phyloP scores from a whole-genome alignment of 2,329 filamentous ascomycete genomes.

The Stagonosporopsis cucurbitacearum region DNA sequence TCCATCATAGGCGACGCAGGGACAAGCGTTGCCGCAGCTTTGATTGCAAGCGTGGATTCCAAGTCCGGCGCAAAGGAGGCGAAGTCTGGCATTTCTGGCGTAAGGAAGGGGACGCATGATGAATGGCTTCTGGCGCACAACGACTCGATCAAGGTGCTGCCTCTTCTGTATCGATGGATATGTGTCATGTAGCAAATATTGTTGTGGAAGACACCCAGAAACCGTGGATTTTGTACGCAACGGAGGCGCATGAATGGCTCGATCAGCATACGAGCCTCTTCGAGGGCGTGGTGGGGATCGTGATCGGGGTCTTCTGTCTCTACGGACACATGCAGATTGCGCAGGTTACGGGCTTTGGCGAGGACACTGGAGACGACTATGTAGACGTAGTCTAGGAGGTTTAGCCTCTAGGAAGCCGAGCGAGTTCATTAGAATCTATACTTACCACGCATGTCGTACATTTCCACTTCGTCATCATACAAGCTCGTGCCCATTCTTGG shows the following conservation, averaged over 20 bases:
- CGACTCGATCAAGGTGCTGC: too few species aligned
- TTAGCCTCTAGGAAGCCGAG: neutral
- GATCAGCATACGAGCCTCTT: slow-evolving; percentile 35
- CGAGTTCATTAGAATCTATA: neutral
- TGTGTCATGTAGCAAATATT: too few species aligned
- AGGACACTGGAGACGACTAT: slow-evolving; percentile 43
- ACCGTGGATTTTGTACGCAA: slow-evolving; percentile 36
- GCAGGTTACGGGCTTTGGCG: slow-evolving; percentile 35
- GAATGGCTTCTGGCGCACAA: neutral
- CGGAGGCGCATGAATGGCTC: slow-evolving; percentile 41
- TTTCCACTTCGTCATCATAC: slow-evolving; percentile 47
- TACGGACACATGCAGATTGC: slow-evolving; percentile 40
- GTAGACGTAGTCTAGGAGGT: slow-evolving; percentile 35
- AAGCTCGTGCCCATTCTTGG: neutral
- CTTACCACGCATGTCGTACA: slow-evolving; percentile 45
- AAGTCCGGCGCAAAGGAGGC: slow-evolving; percentile 33
- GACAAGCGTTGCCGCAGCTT: slow-evolving; percentile 11
- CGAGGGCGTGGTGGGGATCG: slow-evolving; percentile 27
- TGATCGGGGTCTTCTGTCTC: slow-evolving; percentile 37
- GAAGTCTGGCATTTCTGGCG: slow-evolving; percentile 26
- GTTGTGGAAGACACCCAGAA: slow-evolving; percentile 35
- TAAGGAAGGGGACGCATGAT: slow-evolving; percentile 12
- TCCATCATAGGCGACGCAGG: slow-evolving; percentile 33
- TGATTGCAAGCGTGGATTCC: slow-evolving; percentile 25
- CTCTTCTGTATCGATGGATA: too few species aligned